These are phyloP conservation scores for Dipteronia dyeriana DNA, from an alignment of 345 rosid species.

Conservation along the genomic window DNA sequence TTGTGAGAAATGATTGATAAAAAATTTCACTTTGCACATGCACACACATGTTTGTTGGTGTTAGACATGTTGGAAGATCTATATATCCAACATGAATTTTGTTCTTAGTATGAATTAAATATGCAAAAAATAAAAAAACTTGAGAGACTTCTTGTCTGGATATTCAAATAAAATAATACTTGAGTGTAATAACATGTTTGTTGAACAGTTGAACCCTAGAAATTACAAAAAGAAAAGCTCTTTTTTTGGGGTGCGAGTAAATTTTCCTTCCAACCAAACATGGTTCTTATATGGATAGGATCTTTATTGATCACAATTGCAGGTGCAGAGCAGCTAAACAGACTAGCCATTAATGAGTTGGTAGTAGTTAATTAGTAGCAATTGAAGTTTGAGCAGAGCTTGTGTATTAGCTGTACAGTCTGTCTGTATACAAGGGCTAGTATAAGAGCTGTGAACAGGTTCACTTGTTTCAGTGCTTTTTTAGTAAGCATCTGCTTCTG, in stretches of 20 bases:
- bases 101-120: conserved; percentile 3
- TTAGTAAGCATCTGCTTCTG: background rate
- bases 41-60: conserved; percentile 32
- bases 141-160: background rate
- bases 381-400: background rate
- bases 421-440: background rate
- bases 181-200: background rate
- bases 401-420: background rate
- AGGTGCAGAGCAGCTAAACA: background rate
- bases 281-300: background rate
- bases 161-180: background rate
- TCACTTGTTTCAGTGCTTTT: background rate
- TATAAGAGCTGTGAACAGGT: background rate
- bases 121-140: no score
- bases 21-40: conserved; percentile 25
- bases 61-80: conserved; percentile 16
- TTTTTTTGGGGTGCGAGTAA: no score
- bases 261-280: background rate
- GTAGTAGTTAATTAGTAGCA: background rate
- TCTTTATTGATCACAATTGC: background rate
- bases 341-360: background rate
- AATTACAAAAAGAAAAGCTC: no score
- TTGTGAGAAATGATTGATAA: background rate
- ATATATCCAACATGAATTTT: background rate
- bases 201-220: no score